These are phyloP conservation scores for Galeopsis tetrahit DNA, from an alignment of 257 asterid species.

Conservation along the genomic window DNA sequence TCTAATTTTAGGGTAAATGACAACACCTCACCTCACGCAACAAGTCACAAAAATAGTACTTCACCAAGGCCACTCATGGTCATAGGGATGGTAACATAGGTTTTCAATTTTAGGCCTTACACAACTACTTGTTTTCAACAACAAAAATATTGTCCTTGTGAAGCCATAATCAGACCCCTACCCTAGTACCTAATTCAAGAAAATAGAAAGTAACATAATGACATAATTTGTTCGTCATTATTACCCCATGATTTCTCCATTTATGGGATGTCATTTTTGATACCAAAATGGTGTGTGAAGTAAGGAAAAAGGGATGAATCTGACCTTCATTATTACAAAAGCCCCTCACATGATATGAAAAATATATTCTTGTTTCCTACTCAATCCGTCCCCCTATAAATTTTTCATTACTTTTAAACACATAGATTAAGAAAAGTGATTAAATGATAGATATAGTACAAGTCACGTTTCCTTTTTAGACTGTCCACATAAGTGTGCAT, in stretches of 20 bases:
- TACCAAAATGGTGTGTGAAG: constrained; percentile 9
- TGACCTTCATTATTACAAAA: constrained; percentile 25
- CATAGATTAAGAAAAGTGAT: too few species aligned
- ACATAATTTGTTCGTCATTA: neutral
- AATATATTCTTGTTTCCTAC: neutral
- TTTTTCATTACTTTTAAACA: too few species aligned
- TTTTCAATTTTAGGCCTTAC: neutral
- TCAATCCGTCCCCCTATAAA: too few species aligned
- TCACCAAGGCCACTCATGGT: too few species aligned
- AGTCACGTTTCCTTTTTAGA: too few species aligned
- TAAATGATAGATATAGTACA: too few species aligned
- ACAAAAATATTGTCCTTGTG: neutral
- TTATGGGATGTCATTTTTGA: neutral
- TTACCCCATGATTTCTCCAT: neutral
- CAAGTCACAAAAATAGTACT: too few species aligned
- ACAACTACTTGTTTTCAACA: neutral
- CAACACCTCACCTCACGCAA: too few species aligned
- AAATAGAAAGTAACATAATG: neutral
- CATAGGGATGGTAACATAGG: neutral
- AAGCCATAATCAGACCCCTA: neutral
- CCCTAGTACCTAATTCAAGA: neutral
- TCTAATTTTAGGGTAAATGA: too few species aligned
- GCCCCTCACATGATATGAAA: constrained; percentile 8
- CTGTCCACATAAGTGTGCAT: too few species aligned
- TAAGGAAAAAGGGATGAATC: constrained; percentile 3